Percentiles rank a stretch among this genome's conserved stretches.
Conservation (phyloP, 2,329 filamentous ascomycete genomes). For the Pyricularia grisea region DNA sequence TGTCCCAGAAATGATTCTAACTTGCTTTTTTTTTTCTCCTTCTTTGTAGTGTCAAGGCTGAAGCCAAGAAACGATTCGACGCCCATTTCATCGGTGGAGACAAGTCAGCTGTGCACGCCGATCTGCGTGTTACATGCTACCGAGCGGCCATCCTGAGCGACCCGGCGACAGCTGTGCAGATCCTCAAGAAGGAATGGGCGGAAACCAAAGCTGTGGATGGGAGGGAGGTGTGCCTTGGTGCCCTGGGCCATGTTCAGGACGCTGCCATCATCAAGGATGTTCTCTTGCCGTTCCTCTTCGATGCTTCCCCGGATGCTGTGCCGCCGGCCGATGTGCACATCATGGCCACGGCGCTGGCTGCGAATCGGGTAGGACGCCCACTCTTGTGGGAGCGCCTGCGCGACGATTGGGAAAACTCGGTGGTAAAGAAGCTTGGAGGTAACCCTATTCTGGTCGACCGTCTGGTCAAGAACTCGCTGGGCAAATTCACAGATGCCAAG, state of each 20-base stretch:
- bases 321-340: conserved; percentile 82
- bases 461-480: conserved; percentile 70
- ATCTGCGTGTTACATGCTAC: conserved; percentile 73
- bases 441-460: conserved; percentile 88
- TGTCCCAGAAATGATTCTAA: not conserved
- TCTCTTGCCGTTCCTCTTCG: conserved; percentile 72
- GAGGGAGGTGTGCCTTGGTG: conserved; percentile 73
- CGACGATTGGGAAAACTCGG: conserved; percentile 63
- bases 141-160: conserved; percentile 64
- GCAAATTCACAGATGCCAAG: conserved; percentile 64
- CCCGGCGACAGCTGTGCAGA: conserved; percentile 58
- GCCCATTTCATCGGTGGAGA: conserved; percentile 66
- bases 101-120: conserved; percentile 64
- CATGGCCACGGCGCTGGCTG: conserved; percentile 61
- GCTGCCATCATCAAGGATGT: conserved; percentile 53
- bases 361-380: conserved; percentile 63
- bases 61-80: conserved; percentile 71
- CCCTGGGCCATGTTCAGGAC: conserved; percentile 67
- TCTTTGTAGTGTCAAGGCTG: conserved; percentile 41
- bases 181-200: conserved; percentile 77
- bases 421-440: conserved; percentile 58
- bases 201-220: conserved; percentile 80
- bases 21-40: no score
- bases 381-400: conserved; percentile 82
- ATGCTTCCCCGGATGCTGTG: conserved; percentile 47